Evolutionary conservation across 495 filamentous ascomycete genomes (phyloP).

Genomic region (Opeltia flavorubescens): DNA sequence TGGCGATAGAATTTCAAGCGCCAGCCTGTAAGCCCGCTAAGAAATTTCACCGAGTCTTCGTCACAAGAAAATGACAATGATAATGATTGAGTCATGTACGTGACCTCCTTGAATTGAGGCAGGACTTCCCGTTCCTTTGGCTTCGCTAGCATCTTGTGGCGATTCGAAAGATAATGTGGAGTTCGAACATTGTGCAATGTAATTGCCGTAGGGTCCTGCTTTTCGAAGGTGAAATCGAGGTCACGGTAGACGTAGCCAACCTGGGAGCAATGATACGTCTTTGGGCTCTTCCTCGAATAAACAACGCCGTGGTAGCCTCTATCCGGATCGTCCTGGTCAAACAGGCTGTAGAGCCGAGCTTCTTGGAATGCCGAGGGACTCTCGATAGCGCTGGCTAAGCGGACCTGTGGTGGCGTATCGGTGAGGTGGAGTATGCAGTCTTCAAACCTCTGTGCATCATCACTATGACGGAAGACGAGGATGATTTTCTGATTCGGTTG

Average conservation of each 20-base stretch:
- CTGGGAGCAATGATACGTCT: conserved; percentile 1
- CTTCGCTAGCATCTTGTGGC: conserved; percentile 1
- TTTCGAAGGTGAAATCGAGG: conserved; percentile 5
- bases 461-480: conserved; percentile 1
- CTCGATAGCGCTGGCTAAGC: background rate
- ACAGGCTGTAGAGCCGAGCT: conserved; percentile 6
- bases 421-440: conserved; percentile 4
- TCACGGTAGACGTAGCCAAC: conserved; percentile 9
- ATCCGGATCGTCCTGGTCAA: conserved; percentile 4
- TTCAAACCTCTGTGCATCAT: conserved; percentile 5
- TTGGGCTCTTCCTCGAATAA: conserved; percentile 3
- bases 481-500: conserved; percentile 7
- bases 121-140: conserved; percentile 2
- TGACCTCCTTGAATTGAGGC: conserved; percentile 6
- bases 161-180: conserved; percentile 7
- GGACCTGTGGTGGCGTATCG: conserved; percentile 8
- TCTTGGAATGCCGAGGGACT: conserved; percentile 6
- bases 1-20: conserved; percentile 3
- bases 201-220: background rate
- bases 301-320: conserved; percentile 5
- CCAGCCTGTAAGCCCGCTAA: conserved; percentile 8
- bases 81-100: background rate
- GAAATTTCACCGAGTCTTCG: conserved; percentile 5
- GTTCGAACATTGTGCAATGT: background rate
- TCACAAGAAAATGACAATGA: conserved; percentile 3